A percentile compares a stretch with the other conserved stretches of the same genome.
phyloP scores from a whole-genome alignment of 2,329 filamentous ascomycete species.

The Colletotrichum acutatum region DNA sequence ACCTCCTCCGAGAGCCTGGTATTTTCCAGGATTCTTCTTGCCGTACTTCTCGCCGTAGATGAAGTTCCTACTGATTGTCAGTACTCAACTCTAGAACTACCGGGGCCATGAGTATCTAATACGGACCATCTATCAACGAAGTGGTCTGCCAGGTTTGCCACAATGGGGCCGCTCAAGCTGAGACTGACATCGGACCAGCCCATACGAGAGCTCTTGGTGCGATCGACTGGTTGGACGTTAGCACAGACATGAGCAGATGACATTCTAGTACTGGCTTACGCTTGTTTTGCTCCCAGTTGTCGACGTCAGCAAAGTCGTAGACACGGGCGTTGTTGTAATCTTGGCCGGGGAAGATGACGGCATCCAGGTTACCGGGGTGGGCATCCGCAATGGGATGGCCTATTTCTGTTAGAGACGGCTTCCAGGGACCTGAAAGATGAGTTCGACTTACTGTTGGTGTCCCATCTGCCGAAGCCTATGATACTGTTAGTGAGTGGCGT shows the following conservation, averaged over 20 bases:
- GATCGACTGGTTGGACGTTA: slow-evolving; percentile 66
- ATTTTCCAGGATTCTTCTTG: slow-evolving; percentile 61
- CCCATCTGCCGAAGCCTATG: slow-evolving; percentile 82
- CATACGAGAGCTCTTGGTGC: slow-evolving; percentile 84
- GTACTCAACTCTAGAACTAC: not conserved
- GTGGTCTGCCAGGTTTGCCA: slow-evolving; percentile 79
- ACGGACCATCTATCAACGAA: slow-evolving; percentile 83
- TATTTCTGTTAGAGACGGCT: slow-evolving; percentile 39
- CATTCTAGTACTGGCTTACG: slow-evolving; percentile 48
- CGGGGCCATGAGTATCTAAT: not conserved
- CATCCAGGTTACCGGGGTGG: slow-evolving; percentile 80
- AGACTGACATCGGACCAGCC: slow-evolving; percentile 91
- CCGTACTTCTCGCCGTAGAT: slow-evolving; percentile 86
- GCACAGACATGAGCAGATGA: not conserved
- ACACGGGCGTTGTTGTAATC: slow-evolving; percentile 93
- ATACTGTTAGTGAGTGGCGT: slow-evolving; percentile 38
- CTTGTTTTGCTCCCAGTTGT: slow-evolving; percentile 87
- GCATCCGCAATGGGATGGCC: slow-evolving; percentile 84
- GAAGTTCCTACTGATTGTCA: slow-evolving; percentile 70
- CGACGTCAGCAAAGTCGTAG: slow-evolving; percentile 82
- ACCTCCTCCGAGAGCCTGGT: slow-evolving; percentile 46
- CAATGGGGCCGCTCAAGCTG: slow-evolving; percentile 78
- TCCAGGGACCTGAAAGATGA: too few species aligned
- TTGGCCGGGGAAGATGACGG: slow-evolving; percentile 86
- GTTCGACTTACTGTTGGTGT: slow-evolving; percentile 73